Base-by-base conservation (phyloP, 345 rosid species). In the Eucalyptus regnans region DNA sequence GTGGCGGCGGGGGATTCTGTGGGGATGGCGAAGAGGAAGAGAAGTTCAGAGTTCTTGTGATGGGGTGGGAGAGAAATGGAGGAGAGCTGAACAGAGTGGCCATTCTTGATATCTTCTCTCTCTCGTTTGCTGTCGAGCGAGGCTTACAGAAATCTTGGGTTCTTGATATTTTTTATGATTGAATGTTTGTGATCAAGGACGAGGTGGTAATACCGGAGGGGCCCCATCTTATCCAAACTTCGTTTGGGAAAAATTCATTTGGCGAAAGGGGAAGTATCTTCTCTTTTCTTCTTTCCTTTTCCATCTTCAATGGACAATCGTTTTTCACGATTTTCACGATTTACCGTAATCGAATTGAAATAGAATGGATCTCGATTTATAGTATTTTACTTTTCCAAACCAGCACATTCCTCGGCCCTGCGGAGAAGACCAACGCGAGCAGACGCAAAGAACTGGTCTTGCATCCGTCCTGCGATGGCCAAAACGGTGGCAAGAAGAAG, bases 1-100 rank as follows among this genome's bases (percentile, higher is more conserved):
- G 93, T 8, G 87, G 62, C 16, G 89, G 50, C 15, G 87, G 43
- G 4, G 87, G 88, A 80, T 95, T 86, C n/a, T 89, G 93, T 33
- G 92, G 50, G 49, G 84, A 91, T 68, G 90, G 87, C 46, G 95
- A 88, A 48, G 88, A 87, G 88, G 88, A 86, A 25, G 90, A 89
- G 88, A 86, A 88, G 51, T 76, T 86, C 81, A 64, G 91, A 20
- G 88, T 91, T 91, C 93, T 91, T 86, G 91, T 7, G 48, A 90
- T 43, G 52, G 94, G 93, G 88, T 86, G 93, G 46, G 94, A 86
- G 17, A 93, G 90, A 89, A 90, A 90, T 12, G 95, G 90, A 17
- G 92, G 90, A 62, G 94, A 91, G 18, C 91, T 90, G 49, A 92
- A 92, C 90, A 93, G 89, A 49, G 94, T 79, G 16, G 95, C 94